A percentile compares a stretch with the other conserved stretches of the same genome.
These are phyloP conservation scores for Cryomyces minteri DNA, from an alignment of 495 filamentous ascomycete species.

Conservation along the genomic window DNA sequence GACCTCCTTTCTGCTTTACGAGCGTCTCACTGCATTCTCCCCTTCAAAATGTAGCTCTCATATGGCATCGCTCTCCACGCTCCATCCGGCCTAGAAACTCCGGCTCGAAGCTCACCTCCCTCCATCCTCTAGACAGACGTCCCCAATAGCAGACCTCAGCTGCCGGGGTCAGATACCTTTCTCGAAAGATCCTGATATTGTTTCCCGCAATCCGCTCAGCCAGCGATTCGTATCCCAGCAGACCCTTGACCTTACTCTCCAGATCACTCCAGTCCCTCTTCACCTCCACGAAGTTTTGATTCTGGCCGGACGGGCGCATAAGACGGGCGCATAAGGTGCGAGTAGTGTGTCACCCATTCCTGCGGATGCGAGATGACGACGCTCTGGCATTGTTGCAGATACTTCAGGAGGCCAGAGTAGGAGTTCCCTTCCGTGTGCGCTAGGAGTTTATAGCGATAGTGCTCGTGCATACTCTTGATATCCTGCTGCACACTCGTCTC, in stretches of 20 bases:
- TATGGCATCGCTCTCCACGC: background rate
- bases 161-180: slow-evolving; percentile 16
- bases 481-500: slow-evolving; percentile 15
- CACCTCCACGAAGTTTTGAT: slow-evolving; percentile 43
- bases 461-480: slow-evolving; percentile 32
- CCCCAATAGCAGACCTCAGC: slow-evolving; percentile 18
- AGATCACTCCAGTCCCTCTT: slow-evolving; percentile 34
- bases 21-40: slow-evolving; percentile 18
- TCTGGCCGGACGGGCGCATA: slow-evolving; percentile 25
- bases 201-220: slow-evolving; percentile 24
- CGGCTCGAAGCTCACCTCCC: slow-evolving; percentile 2
- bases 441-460: slow-evolving; percentile 40
- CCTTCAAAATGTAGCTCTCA: background rate
- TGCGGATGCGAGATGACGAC: slow-evolving; percentile 32
- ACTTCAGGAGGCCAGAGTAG: slow-evolving; percentile 40
- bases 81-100: background rate
- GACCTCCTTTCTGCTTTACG: no score
- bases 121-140: slow-evolving; percentile 9
- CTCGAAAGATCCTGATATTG: slow-evolving; percentile 8
- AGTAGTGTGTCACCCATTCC: slow-evolving; percentile 25
- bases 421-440: slow-evolving; percentile 37
- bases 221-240: slow-evolving; percentile 27
- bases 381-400: slow-evolving; percentile 38
- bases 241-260: slow-evolving; percentile 29
- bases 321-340: slow-evolving; percentile 21